These are phyloP conservation scores for Centella asiatica DNA, from an alignment of 129 eudicot genomes.

Conservation along the genomic window DNA sequence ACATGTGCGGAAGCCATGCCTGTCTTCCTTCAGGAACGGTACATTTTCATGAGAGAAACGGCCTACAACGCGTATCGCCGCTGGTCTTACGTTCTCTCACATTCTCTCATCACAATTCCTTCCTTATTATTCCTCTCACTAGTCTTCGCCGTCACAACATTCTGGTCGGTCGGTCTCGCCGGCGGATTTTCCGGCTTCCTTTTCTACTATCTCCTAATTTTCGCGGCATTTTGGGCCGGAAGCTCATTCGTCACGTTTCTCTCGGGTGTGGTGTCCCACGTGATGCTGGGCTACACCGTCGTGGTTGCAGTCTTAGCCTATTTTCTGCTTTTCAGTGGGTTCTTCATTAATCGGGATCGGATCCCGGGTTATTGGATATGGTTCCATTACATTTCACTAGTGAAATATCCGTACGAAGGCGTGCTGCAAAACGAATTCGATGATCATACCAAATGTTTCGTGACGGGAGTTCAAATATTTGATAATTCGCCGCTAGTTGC, in stretches of 20 bases:
- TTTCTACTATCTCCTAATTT: neutral
- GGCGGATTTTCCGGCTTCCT: neutral
- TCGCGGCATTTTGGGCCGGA: neutral
- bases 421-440: neutral
- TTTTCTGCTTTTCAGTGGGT: neutral
- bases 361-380: neutral
- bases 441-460: neutral
- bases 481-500: neutral
- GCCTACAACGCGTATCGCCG: neutral
- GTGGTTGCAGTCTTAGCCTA: neutral
- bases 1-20: neutral
- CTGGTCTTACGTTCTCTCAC: neutral
- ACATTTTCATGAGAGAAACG: neutral
- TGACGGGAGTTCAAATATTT: neutral
- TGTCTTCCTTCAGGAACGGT: neutral
- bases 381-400: slow-evolving; percentile 1
- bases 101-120: neutral
- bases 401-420: neutral
- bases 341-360: neutral
- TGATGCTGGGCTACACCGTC: neutral
- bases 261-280: neutral
- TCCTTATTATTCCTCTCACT: neutral
- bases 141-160: neutral
- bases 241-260: neutral
- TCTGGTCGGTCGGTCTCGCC: neutral